Percentiles rank a stretch among this genome's conserved stretches.
Conservation (phyloP, 768 basidiomycete genomes). For the Multifurca ochricompacta region DNA sequence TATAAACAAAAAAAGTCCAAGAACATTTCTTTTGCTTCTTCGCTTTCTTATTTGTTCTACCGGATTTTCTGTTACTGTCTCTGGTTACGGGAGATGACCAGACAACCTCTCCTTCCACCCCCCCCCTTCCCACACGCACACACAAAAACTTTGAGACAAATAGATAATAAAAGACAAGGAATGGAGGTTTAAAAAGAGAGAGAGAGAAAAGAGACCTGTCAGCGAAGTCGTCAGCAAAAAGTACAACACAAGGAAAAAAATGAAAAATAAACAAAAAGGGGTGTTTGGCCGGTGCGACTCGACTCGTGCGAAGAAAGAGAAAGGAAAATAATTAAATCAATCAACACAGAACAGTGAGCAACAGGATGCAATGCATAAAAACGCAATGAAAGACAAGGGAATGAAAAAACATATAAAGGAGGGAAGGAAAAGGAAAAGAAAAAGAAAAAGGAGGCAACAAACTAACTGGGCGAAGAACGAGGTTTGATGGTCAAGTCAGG, state of each 20-base stretch:
- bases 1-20: no score
- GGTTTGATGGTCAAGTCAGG: no score
- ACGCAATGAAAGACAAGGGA: neutral
- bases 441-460: no score
- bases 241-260: conserved; percentile 8
- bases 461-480: no score
- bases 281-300: conserved; percentile 1
- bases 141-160: neutral
- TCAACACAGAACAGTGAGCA: neutral
- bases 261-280: neutral
- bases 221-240: conserved; percentile 7
- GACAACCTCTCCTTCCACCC: conserved; percentile 9
- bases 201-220: neutral
- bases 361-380: neutral
- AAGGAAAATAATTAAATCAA: neutral
- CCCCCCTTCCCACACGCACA: neutral
- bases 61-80: no score
- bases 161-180: neutral
- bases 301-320: neutral
- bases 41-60: no score
- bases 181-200: neutral
- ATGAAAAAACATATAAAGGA: neutral
- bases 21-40: no score
- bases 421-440: no score
- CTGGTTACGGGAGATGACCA: no score